These are phyloP conservation scores for Termitomyces sp. DNA, from an alignment of 768 basidiomycete genomes.

Conservation along the genomic window DNA sequence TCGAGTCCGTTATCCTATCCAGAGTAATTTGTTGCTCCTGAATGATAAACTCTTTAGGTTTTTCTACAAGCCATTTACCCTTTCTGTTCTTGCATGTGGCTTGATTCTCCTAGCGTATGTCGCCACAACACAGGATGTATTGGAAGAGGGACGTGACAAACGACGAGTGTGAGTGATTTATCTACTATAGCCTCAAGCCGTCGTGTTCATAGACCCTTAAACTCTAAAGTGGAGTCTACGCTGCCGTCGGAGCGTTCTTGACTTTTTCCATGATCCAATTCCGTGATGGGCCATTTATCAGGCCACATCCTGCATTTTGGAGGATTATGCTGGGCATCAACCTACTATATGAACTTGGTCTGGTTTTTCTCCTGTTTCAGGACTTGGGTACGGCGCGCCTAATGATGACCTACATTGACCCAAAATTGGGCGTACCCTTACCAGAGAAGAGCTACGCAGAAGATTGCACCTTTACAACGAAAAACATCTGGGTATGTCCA, in stretches of 20 bases:
- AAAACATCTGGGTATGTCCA: constrained; percentile 59
- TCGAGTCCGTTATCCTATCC: constrained; percentile 52
- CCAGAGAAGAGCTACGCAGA: constrained; percentile 88
- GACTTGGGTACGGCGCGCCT: constrained; percentile 69
- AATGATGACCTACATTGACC: constrained; percentile 79
- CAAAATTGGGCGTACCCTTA: constrained; percentile 61
- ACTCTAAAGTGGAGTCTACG: constrained; percentile 64
- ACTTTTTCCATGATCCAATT: constrained; percentile 85
- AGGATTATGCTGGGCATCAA: constrained; percentile 74
- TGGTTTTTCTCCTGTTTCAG: constrained; percentile 85
- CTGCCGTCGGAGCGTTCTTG: constrained; percentile 68
- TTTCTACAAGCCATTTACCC: constrained; percentile 80
- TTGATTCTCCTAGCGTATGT: constrained; percentile 72
- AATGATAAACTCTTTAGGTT: constrained; percentile 43
- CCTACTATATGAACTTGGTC: constrained; percentile 72
- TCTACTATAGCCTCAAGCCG: not conserved
- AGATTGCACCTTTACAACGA: constrained; percentile 59
- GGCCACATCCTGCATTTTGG: constrained; percentile 88
- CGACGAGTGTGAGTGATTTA: constrained; percentile 58
- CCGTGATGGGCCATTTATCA: constrained; percentile 83
- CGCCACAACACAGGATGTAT: constrained; percentile 78
- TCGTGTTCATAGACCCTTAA: constrained; percentile 1
- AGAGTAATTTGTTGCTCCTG: constrained; percentile 9
- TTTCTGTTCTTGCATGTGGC: constrained; percentile 65
- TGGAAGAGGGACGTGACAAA: constrained; percentile 81